Conservation (phyloP, 2,329 filamentous ascomycete species). For the Apiospora hydei region DNA sequence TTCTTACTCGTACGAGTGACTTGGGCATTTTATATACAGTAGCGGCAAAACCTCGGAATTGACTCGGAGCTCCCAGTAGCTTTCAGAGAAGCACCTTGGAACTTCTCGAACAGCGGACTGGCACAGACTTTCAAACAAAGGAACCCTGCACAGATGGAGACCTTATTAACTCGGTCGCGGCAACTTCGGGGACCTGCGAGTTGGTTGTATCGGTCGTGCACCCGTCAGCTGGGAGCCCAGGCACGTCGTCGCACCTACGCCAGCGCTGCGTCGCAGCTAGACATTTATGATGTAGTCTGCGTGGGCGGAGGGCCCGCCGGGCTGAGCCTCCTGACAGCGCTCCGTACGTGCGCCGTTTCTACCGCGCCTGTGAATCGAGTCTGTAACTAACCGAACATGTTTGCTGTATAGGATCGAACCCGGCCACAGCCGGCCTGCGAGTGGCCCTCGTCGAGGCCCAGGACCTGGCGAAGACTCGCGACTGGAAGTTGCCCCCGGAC, state of each 20-base stretch:
- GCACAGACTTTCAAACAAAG: not conserved
- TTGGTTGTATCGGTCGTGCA: slow-evolving; percentile 55
- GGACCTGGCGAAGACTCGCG: slow-evolving; percentile 73
- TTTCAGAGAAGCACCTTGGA: slow-evolving; percentile 10
- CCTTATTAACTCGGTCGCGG: slow-evolving; percentile 32
- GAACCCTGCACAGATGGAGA: slow-evolving; percentile 35
- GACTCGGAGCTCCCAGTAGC: not conserved
- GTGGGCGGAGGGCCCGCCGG: slow-evolving; percentile 91
- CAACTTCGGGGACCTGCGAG: slow-evolving; percentile 33
- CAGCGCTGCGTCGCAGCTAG: slow-evolving; percentile 54
- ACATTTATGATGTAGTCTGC: slow-evolving; percentile 93
- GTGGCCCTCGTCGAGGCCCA: slow-evolving; percentile 92
- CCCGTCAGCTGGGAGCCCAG: slow-evolving; percentile 46
- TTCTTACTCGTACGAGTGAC: not conserved
- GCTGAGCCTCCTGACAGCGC: slow-evolving; percentile 78
- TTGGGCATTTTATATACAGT: not conserved
- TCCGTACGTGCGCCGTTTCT: slow-evolving; percentile 62
- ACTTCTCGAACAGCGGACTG: not conserved
- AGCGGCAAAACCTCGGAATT: slow-evolving; percentile 19
- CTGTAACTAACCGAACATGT: not conserved
- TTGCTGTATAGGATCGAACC: slow-evolving; percentile 69
- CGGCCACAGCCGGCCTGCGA: slow-evolving; percentile 76
- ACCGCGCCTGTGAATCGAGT: not conserved
- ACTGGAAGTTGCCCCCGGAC: slow-evolving; percentile 70
- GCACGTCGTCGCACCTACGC: slow-evolving; percentile 51